Base-by-base conservation (phyloP, 2,329 filamentous ascomycete genomes). In the Lecanicillium sp. region DNA sequence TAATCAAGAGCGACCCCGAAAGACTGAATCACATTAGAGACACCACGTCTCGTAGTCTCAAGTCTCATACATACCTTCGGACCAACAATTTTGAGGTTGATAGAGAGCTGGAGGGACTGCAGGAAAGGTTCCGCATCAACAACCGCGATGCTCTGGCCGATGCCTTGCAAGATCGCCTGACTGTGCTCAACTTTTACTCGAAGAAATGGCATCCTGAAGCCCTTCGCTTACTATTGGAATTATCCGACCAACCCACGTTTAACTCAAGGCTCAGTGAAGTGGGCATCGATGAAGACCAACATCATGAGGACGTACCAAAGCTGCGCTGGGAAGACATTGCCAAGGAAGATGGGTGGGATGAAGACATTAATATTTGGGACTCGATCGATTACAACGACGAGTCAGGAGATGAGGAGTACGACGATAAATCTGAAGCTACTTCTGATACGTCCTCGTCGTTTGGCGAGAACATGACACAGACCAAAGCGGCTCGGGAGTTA, bases 51-150 rank as follows among this genome's bases (percentile, higher is more conserved):
- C 69, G 68, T 20, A 66, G 53, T 33, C 55, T 83, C 27, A 72
- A 71, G 35, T 60, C 71, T 22, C 68, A 78, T 47, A 73, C 60
- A 33, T 77, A 75, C 54, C 64, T 74, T 25, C 74, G 82, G 28
- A 85, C 81, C 2, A 85, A 90, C 51, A 83, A 85, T 48, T 89
- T 89, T 53, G 78, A 84, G 32, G 75, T 89, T 15, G 64, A 73
- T 29, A 71, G 71, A 28, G 71, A 70, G 27, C 67, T 90, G 2
- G 67, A 77, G 35, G 85, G 85, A 1, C 67, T 95, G 3, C 81
- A 89, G 48, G 92, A 96, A 63, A 88, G 90, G 50, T 92, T 95
- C 50, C 75, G 79, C 22, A 72, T 96, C 38, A 71, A 86, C 34
- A 81, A 84, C 52, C 78, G 85, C 45, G 89, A 95, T 50, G 78